A percentile compares a stretch with the other conserved stretches of the same genome.
phyloP scores from a whole-genome alignment of 202 grass and related monocot species.

The Zoysia matrella region DNA sequence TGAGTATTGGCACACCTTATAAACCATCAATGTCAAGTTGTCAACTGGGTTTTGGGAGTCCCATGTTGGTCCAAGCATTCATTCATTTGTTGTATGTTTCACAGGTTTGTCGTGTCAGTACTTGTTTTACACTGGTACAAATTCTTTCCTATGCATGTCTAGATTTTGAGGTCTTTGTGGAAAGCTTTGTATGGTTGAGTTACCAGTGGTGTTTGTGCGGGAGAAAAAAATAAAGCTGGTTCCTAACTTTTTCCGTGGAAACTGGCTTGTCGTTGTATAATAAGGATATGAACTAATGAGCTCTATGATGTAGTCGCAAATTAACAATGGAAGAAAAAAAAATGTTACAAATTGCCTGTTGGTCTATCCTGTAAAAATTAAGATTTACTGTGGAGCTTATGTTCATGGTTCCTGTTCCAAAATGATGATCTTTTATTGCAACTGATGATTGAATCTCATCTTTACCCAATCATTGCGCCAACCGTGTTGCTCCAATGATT shows the following conservation, averaged over 20 bases:
- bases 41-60: slow-evolving; percentile 56
- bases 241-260: slow-evolving; percentile 39
- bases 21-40: slow-evolving; percentile 54
- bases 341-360: not conserved
- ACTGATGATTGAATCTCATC: slow-evolving; percentile 8
- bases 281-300: not conserved
- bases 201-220: not conserved
- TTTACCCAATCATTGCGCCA: slow-evolving; percentile 7
- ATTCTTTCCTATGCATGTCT: not conserved
- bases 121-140: not conserved
- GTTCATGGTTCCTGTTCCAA: too few relatives aligned
- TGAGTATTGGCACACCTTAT: slow-evolving; percentile 7
- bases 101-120: slow-evolving; percentile 19
- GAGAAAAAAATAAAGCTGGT: not conserved
- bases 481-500: slow-evolving; percentile 22
- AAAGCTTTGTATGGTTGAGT: not conserved
- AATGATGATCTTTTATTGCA: not conserved
- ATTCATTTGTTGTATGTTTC: slow-evolving; percentile 44
- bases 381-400: too few relatives aligned
- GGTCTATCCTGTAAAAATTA: not conserved
- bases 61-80: slow-evolving; percentile 37
- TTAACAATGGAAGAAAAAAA: not conserved
- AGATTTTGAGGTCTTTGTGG: slow-evolving; percentile 16
- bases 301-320: not conserved
- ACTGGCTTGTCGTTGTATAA: slow-evolving; percentile 18